Evolutionary conservation across 2,329 filamentous ascomycete species (phyloP), one percentile per base, ranked within the genome.

Genomic region (Ophiostoma populinum): DNA sequence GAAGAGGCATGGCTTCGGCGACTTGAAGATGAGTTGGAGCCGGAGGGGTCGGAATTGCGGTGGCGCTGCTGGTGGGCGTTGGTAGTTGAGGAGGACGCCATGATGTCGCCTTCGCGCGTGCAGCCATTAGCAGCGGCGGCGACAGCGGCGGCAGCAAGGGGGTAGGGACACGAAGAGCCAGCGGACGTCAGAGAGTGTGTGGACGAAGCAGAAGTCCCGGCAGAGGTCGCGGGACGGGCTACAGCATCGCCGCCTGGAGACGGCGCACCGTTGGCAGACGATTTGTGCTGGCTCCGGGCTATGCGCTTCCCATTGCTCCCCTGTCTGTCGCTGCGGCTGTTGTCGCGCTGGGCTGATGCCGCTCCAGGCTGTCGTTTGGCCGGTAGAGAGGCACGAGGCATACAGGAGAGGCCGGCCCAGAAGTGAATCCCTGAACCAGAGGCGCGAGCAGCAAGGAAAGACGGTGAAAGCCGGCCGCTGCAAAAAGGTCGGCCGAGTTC

Each of bases 291-390:
- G 43, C 53, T 52, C 46, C 52, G 56, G 37, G 49, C 43, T 39
- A 55, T 47, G 47, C 75, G 75, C 63, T 75, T 82, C 46, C 76
- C 77, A 35, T 79, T 73, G 50, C 75, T 75, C 66, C 85, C 78
- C 55, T 83, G 66, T 52, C 82, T 83, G 61, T 93, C 85, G 61
- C 92, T 79, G 56, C 79, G 74, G 51, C 65, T 71, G 59, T 65
- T 71, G 58, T 77, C 77, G 61, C 74, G 73, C 55, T 75, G 67
- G 60, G 64, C 77, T 46, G 30, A 32, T 20, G 58, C 58, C 53
- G 63, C 63, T 59, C 63, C 65, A 60, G 64, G 62, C 55, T 70
- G 65, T 70, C 67, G 67, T 64, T 73, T 73, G 55, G 61, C 55
- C 54, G 63, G 63, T 54, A 58, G 61, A 49, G 65, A 59, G 51